These are phyloP conservation scores for Pluteus cervinus DNA, from an alignment of 768 basidiomycete genomes.

Conservation along the genomic window DNA sequence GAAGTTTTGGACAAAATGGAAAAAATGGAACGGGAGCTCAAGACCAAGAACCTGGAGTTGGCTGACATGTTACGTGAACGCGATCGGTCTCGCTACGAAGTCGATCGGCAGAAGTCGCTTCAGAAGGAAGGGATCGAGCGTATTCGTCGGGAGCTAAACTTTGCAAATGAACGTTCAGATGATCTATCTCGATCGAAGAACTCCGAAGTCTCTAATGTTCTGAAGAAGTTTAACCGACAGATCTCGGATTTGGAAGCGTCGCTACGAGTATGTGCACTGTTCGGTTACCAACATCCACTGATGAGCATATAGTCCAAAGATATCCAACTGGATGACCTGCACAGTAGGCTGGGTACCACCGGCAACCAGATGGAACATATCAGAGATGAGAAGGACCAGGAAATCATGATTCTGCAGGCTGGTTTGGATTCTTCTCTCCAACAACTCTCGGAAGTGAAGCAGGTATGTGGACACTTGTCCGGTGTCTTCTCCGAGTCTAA, in stretches of 20 bases:
- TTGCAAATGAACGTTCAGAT: slow-evolving; percentile 97
- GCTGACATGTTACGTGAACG: slow-evolving; percentile 99
- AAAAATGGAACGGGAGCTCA: slow-evolving; percentile 96
- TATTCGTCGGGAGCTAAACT: slow-evolving; percentile 83
- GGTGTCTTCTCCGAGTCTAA: slow-evolving; percentile 6
- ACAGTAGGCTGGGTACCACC: slow-evolving; percentile 72
- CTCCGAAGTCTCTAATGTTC: slow-evolving; percentile 82
- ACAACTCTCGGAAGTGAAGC: slow-evolving; percentile 79
- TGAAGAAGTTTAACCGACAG: slow-evolving; percentile 94
- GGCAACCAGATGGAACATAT: slow-evolving; percentile 72
- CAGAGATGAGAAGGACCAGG: slow-evolving; percentile 95
- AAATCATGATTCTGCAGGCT: slow-evolving; percentile 92
- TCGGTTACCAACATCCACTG: slow-evolving; percentile 3
- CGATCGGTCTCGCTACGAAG: slow-evolving; percentile 91
- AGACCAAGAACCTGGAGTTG: slow-evolving; percentile 96
- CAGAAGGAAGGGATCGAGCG: slow-evolving; percentile 96
- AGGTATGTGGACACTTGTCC: slow-evolving; percentile 39
- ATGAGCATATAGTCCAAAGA: slow-evolving; percentile 70
- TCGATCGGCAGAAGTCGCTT: slow-evolving; percentile 87
- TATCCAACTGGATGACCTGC: slow-evolving; percentile 91
- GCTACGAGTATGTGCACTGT: slow-evolving; percentile 57
- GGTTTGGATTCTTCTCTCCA: slow-evolving; percentile 91
- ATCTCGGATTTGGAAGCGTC: slow-evolving; percentile 95
- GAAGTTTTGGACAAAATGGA: slow-evolving; percentile 99
- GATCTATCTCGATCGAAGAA: slow-evolving; percentile 89